These are phyloP conservation scores for Cyphellophora attinorum DNA, from an alignment of 2,329 filamentous ascomycete genomes.

Conservation along the genomic window DNA sequence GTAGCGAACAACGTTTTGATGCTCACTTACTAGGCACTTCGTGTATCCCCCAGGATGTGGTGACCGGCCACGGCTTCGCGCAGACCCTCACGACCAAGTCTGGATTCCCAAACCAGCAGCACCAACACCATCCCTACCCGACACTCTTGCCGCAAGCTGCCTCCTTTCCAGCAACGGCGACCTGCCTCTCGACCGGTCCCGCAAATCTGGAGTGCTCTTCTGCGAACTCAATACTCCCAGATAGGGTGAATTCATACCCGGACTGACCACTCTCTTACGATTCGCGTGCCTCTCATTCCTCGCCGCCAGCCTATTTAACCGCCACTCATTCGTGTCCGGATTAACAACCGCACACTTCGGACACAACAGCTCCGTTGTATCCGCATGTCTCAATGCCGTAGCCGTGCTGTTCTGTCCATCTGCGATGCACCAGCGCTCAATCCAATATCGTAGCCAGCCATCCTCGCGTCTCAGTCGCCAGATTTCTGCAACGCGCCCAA, in stretches of 20 bases:
- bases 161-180: background rate
- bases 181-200: background rate
- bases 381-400: conserved; percentile 1
- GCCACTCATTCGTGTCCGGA: conserved; percentile 3
- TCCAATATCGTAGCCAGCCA: conserved; percentile 5
- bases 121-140: background rate
- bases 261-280: background rate
- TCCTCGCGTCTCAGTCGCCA: conserved; percentile 3
- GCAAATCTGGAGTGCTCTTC: background rate
- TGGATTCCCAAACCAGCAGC: background rate
- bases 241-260: background rate
- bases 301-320: background rate
- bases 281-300: background rate
- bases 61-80: too few species aligned
- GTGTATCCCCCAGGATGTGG: too few species aligned
- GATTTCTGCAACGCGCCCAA: conserved; percentile 1
- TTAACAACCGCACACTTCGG: conserved; percentile 3
- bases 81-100: background rate
- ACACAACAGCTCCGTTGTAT: conserved; percentile 1
- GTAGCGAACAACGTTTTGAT: too few species aligned
- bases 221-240: background rate
- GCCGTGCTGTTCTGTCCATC: background rate
- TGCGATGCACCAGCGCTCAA: conserved; percentile 4
- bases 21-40: too few species aligned
- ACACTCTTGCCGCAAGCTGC: background rate